Conservation (phyloP, 1,139 yeast species). For the Yamadazyma friedrichii region DNA sequence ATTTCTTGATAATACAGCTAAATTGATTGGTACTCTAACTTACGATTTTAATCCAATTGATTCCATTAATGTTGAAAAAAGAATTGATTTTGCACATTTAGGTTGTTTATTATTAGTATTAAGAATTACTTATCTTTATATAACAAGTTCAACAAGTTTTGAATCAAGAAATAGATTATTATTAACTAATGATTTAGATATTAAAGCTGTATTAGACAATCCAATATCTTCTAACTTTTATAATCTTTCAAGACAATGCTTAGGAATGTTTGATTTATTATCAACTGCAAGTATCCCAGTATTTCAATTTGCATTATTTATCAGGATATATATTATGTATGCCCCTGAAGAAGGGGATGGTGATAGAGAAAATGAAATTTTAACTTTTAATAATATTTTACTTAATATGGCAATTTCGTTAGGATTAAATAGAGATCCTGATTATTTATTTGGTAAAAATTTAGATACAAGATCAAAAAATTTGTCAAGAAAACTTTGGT, state of each 20-base stretch:
- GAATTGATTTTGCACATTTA: conserved; percentile 32
- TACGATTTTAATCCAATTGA: conserved; percentile 12
- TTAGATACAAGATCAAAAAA: conserved; percentile 26
- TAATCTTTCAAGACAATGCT: conserved; percentile 37
- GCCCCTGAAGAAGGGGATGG: conserved; percentile 54
- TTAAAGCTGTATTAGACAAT: conserved; percentile 6
- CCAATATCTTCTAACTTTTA: conserved; percentile 29
- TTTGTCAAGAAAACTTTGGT: conserved; percentile 38
- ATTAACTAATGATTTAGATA: conserved; percentile 18
- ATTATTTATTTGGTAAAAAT: conserved; percentile 27
- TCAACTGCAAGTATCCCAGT: conserved; percentile 43
- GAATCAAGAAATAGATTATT: conserved; percentile 11
- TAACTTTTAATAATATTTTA: conserved; percentile 34
- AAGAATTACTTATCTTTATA: conserved; percentile 24
- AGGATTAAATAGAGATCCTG: conserved; percentile 47
- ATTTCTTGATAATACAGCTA: conserved; percentile 19
- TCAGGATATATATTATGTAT: conserved; percentile 36
- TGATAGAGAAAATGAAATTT: conserved; percentile 49
- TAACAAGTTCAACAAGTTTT: neutral
- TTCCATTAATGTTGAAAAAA: conserved; percentile 23
- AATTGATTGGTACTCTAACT: conserved; percentile 25
- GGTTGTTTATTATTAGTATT: conserved; percentile 29
- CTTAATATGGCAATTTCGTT: conserved; percentile 41
- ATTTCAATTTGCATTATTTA: conserved; percentile 46
- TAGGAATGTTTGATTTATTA: conserved; percentile 37